Evolutionary conservation across 1,284 basidiomycete species (phyloP), one percentile per base, ranked within the genome.

Genomic region (Athelia sp.): DNA sequence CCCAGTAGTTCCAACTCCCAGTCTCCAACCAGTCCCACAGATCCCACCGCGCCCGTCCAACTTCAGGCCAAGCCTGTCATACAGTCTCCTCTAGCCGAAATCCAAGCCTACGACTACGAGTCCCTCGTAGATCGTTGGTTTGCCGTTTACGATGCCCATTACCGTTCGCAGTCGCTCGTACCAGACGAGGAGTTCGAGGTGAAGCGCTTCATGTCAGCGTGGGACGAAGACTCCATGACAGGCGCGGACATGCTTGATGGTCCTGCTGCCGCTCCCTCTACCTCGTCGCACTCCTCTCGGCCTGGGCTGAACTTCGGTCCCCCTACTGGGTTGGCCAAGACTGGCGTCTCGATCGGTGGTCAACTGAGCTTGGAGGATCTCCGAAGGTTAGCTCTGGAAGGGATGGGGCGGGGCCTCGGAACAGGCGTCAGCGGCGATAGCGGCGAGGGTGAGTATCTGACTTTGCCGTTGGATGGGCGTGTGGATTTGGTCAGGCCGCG

Each of bases 101-200:
- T n/a, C 47, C 75, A 71, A 56, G 77, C 77, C 40, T 88, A 90
- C 56, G 81, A 88, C 64, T 93, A 93, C 58, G 73, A 76, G 50
- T 75, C 82, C 19, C 82, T 98, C 18, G 78, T 97, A 17, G 86
- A 94, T 61, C 81, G 86, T 34, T 99, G 95, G 95, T 96, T 83
- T 67, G 79, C 81, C 45, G 84, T 95, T 15, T 98, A 96, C 61
- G 93, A 97, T 68, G 81, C 73, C 36, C 81, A 95, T 65, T 91
- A 91, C 63, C 89, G 92, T 36, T 73, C 79, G 2, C 64, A 74
- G 34, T 59, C 66, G 22, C 56, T 70, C 23, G 56, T 69, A 19
- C 63, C 74, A 4, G 62, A 65, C 49, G 60, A 65, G 32, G 71
- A 78, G 14, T 93, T 93, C 63, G 78, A 83, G 49, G 78, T 86